Conservation (phyloP, 2,329 filamentous ascomycete species). For the Gaeumannomyces sp. region DNA sequence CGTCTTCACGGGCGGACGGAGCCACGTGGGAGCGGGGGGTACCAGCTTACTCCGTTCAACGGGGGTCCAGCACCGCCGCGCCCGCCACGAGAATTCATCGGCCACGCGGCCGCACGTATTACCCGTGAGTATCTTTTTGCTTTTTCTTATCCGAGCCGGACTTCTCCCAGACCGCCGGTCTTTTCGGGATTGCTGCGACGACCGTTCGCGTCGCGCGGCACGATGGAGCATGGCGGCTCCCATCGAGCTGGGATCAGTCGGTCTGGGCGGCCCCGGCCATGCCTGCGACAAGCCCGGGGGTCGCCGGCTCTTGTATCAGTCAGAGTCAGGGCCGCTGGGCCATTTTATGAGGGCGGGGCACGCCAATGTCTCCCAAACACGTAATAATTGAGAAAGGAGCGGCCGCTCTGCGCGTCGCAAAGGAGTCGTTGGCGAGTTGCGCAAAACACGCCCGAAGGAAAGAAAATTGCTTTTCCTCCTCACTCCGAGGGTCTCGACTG, state of each 20-base stretch:
- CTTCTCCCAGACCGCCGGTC: background rate
- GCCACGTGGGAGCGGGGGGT: conserved; percentile 19
- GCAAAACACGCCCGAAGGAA: background rate
- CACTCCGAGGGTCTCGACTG: conserved; percentile 2
- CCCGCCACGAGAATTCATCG: conserved; percentile 25
- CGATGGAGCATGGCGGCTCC: background rate
- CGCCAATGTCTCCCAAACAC: background rate
- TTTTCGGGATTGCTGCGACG: background rate
- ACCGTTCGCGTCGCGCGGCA: background rate
- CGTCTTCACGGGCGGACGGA: background rate
- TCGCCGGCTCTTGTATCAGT: too few species aligned
- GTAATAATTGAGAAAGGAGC: background rate
- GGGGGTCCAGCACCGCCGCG: conserved; percentile 27
- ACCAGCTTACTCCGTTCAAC: conserved; percentile 31
- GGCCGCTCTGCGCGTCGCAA: background rate
- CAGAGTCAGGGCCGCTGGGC: too few species aligned
- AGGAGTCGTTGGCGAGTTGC: background rate
- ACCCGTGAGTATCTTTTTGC: conserved; percentile 19
- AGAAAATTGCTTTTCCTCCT: background rate
- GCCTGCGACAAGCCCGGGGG: background rate
- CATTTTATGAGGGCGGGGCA: background rate
- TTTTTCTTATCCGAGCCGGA: conserved; percentile 4
- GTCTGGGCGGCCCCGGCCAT: background rate
- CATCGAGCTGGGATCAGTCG: background rate
- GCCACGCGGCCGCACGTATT: conserved; percentile 19